Percentiles rank a stretch among this genome's conserved stretches.
Conservation (phyloP, 2,329 filamentous ascomycete species). For the Colletotrichum nymphaeae region DNA sequence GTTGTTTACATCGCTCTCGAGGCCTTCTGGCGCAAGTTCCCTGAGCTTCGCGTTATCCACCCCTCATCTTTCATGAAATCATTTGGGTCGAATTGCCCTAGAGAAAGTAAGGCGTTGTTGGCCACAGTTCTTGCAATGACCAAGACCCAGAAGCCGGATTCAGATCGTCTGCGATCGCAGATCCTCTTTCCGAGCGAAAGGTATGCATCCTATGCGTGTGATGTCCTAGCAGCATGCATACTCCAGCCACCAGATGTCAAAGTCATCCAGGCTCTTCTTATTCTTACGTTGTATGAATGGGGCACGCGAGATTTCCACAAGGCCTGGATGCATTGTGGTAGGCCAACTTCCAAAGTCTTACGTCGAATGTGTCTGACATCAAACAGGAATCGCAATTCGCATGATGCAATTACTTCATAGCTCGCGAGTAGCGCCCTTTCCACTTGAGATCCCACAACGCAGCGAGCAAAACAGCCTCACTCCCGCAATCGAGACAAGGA, state of each 20-base stretch:
- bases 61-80: conserved; percentile 45
- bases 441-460: conserved; percentile 39
- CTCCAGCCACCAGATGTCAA: conserved; percentile 45
- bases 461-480: conserved; percentile 38
- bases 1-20: conserved; percentile 46
- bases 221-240: conserved; percentile 42
- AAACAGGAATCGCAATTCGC: conserved; percentile 48
- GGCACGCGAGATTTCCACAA: conserved; percentile 53
- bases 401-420: conserved; percentile 52
- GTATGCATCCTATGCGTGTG: conserved; percentile 45
- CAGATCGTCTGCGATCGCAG: conserved; percentile 43
- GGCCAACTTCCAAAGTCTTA: not conserved
- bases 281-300: conserved; percentile 55
- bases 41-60: conserved; percentile 48
- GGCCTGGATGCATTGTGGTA: conserved; percentile 55
- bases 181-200: conserved; percentile 45
- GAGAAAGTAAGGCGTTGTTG: conserved; percentile 44
- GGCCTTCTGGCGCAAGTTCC: conserved; percentile 48
- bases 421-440: conserved; percentile 41
- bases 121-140: conserved; percentile 45
- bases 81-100: conserved; percentile 36
- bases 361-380: not conserved
- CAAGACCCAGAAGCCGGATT: conserved; percentile 44
- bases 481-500: conserved; percentile 49
- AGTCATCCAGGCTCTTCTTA: conserved; percentile 52